These are phyloP conservation scores for Ascochyta pisi DNA, from an alignment of 2,329 filamentous ascomycete genomes.

Conservation along the genomic window DNA sequence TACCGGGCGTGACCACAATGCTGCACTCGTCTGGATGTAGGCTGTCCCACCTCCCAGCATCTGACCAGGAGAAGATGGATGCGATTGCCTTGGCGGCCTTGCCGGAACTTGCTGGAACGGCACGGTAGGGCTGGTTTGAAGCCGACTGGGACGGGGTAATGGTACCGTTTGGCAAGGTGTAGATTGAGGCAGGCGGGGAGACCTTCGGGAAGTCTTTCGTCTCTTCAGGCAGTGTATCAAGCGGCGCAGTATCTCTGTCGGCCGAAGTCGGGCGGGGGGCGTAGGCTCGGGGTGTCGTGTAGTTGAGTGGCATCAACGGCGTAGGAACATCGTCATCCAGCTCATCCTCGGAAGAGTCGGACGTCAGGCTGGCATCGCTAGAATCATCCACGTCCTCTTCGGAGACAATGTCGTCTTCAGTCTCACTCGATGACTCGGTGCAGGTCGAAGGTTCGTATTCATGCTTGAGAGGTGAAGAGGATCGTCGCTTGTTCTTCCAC, in stretches of 20 bases:
- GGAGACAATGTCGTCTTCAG: constrained; percentile 56
- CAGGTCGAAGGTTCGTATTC: constrained; percentile 90
- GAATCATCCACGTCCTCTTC: constrained; percentile 58
- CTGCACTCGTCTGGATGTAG: constrained; percentile 68
- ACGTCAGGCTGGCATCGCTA: constrained; percentile 55
- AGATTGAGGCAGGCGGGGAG: constrained; percentile 51
- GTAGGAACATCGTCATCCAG: constrained; percentile 57
- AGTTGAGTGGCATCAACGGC: constrained; percentile 45
- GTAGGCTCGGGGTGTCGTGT: constrained; percentile 28
- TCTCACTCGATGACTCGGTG: constrained; percentile 66
- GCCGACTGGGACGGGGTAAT: constrained; percentile 82
- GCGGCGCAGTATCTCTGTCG: constrained; percentile 20
- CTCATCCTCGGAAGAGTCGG: constrained; percentile 64
- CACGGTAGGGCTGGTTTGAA: constrained; percentile 74
- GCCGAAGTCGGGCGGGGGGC: constrained; percentile 19
- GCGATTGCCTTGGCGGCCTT: constrained; percentile 65
- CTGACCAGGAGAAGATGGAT: constrained; percentile 69
- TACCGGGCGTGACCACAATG: constrained; percentile 67
- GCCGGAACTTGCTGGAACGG: constrained; percentile 57
- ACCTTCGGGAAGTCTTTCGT: constrained; percentile 51
- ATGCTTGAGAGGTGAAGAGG: constrained; percentile 93
- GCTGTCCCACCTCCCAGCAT: constrained; percentile 64
- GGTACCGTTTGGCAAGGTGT: constrained; percentile 56
- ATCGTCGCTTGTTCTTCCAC: constrained; percentile 66
- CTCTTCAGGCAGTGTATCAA: constrained; percentile 26